These are phyloP conservation scores for Fragaria iinumae DNA, from an alignment of 306 rosid genomes.

Conservation along the genomic window DNA sequence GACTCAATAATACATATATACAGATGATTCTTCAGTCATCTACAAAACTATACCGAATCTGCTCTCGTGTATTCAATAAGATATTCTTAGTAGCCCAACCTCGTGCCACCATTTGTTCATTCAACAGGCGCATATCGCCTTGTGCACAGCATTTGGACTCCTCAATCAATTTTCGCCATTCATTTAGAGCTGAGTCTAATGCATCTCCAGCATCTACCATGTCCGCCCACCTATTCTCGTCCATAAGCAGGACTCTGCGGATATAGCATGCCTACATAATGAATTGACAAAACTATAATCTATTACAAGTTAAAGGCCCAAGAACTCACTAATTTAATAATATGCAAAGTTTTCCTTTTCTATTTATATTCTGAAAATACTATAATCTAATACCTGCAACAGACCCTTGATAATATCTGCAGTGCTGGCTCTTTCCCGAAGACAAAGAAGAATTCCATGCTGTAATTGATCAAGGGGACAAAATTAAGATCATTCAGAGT, in stretches of 20 bases:
- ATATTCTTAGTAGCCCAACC: conserved; percentile 76
- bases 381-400: conserved; percentile 56
- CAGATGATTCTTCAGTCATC: conserved; percentile 33
- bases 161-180: conserved; percentile 62
- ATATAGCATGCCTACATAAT: conserved; percentile 63
- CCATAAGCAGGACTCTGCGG: conserved; percentile 44
- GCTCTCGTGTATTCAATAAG: conserved; percentile 56
- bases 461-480: conserved; percentile 21
- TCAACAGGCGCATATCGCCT: conserved; percentile 41
- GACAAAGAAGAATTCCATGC: conserved; percentile 68
- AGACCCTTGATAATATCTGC: conserved; percentile 57
- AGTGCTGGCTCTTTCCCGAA: conserved; percentile 64
- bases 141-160: conserved; percentile 54
- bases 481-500: conserved; percentile 8
- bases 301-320: background rate
- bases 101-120: conserved; percentile 48
- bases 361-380: background rate
- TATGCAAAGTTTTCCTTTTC: background rate
- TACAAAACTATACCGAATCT: conserved; percentile 57
- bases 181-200: conserved; percentile 36
- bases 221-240: conserved; percentile 37
- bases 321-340: background rate
- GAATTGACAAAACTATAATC: background rate
- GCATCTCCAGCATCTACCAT: conserved; percentile 26
- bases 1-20: background rate